Evolutionary conservation across 441 rosid species (phyloP), one percentile per base, ranked within the genome.

Genomic region (Arabidopsis hybrid): DNA sequence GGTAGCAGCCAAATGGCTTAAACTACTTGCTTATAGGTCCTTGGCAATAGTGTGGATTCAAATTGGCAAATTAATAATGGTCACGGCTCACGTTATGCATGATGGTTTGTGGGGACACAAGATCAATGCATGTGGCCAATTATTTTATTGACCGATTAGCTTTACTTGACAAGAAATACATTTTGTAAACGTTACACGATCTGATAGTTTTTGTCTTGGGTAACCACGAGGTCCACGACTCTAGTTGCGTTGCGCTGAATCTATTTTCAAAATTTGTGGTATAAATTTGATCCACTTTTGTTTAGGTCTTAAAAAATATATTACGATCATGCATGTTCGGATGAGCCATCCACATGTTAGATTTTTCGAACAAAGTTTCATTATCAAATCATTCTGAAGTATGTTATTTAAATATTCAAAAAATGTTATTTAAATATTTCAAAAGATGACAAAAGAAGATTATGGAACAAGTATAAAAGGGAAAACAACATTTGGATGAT

Each of bases 401-500:
- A 32, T 32, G n/a, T 69, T 32, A 17, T 32, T 14, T 11, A 34
- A 46, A 21, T 11, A 17, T 31, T 45, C 4, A 31, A n/a, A n/a
- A n/a, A n/a, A n/a, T n/a, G n/a, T n/a, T n/a, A n/a, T n/a, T n/a
- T n/a, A n/a, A n/a, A n/a, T n/a, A n/a, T n/a, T n/a, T n/a, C n/a
- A 43, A 63, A 45, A 63, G 21, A 31, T 5, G 26, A 31, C n/a
- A 32, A 31, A 31, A 49, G 16, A 51, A 26, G 29, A 60, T 49
- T 34, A 46, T 32, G 14, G 52, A 38, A 50, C 67, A 39, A 2
- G 43, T 35, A 46, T 21, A n/a, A 16, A 62, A 38, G 47, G 39
- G 64, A 57, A 73, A 73, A 11, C 50, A 26, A 14, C 21, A 65
- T 18, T 45, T 55, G 31, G 50, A 73, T 73, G 43, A 65, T 29